phyloP scores from a whole-genome alignment of 2,329 filamentous ascomycete species.

The Trichoderma polysporum region DNA sequence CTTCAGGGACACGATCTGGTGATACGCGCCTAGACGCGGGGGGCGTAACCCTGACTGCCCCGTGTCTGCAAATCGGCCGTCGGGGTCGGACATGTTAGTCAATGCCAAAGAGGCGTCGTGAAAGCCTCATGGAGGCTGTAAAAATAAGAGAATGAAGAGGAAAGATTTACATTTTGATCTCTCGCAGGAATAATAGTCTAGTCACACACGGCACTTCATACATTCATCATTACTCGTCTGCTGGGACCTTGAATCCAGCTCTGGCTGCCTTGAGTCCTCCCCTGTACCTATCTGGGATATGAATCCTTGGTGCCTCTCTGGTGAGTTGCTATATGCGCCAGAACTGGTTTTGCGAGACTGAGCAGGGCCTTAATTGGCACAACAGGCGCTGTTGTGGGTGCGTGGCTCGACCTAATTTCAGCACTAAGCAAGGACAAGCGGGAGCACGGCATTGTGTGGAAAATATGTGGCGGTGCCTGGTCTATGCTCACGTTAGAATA shows the following conservation, averaged over 20 bases:
- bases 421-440: not conserved
- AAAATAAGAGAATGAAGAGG: not conserved
- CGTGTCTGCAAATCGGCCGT: not conserved
- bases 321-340: not conserved
- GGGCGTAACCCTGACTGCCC: not conserved
- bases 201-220: not conserved
- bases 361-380: not conserved
- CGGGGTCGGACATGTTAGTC: not conserved
- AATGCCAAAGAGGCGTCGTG: not conserved
- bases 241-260: not conserved
- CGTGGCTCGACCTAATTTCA: not conserved
- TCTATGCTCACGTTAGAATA: not conserved
- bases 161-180: not conserved
- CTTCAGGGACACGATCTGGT: conserved; percentile 6
- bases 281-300: not conserved
- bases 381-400: not conserved
- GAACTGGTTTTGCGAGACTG: not conserved
- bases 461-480: not conserved
- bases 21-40: conserved; percentile 14
- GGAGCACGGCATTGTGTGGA: not conserved
- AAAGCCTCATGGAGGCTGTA: not conserved
- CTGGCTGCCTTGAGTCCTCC: not conserved
- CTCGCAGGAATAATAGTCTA: not conserved
- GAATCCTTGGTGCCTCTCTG: conserved; percentile 5
- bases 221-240: not conserved